Conservation (phyloP, 139 green algal genomes). For the Marvania coccoides region DNA sequence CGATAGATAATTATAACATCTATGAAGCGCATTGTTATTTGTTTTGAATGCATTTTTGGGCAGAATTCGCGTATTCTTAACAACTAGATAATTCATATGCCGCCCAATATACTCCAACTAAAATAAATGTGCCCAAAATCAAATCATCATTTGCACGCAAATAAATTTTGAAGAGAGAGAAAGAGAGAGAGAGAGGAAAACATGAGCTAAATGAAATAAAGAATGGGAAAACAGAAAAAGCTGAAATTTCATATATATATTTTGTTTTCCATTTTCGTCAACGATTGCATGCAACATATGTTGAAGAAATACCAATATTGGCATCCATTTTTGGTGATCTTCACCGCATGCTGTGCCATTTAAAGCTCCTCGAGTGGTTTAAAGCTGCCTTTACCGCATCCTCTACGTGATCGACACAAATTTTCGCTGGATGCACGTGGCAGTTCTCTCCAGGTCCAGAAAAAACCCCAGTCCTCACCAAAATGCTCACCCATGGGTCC, state of each 20-base stretch:
- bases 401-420: conserved; percentile 61
- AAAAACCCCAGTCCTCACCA: conserved; percentile 75
- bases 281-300: no score
- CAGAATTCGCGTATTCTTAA: no score
- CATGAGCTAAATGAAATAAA: neutral
- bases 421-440: conserved; percentile 36
- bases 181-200: neutral
- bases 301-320: no score
- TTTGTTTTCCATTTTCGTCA: neutral
- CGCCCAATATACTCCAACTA: no score
- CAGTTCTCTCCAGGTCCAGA: conserved; percentile 36
- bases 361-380: conserved; percentile 31
- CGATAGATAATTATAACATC: no score
- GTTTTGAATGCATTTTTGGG: no score
- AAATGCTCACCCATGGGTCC: conserved; percentile 63
- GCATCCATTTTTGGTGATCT: no score
- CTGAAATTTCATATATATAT: neutral
- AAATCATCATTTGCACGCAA: no score
- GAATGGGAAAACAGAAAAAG: neutral
- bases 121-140: no score
- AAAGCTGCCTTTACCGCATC: conserved; percentile 56
- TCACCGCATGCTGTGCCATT: conserved; percentile 59
- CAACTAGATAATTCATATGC: no score
- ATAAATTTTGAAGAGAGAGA: neutral
- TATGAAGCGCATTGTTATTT: no score